Evolutionary conservation across 768 basidiomycete species (phyloP).

Genomic region (Infundibulicybe gibba): DNA sequence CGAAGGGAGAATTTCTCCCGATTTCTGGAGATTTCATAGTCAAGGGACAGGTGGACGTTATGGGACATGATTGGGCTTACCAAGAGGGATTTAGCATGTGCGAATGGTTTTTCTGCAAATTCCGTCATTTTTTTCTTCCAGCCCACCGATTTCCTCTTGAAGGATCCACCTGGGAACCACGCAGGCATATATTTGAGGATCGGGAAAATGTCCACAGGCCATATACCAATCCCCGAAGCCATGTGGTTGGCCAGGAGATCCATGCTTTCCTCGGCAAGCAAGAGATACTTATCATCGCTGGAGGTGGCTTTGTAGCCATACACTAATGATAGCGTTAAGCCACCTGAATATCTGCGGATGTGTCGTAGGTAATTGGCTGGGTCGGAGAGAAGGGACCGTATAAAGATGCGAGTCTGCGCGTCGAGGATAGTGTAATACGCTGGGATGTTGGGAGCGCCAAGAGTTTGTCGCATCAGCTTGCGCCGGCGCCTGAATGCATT

Average conservation of each 20-base stretch:
- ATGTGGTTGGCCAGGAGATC: slow-evolving; percentile 19
- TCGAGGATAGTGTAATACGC: slow-evolving; percentile 5
- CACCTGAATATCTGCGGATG: slow-evolving; percentile 22
- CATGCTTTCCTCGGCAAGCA: slow-evolving; percentile 21
- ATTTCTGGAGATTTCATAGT: background rate
- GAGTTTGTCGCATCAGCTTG: slow-evolving; percentile 6
- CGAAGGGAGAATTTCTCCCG: slow-evolving; percentile 1
- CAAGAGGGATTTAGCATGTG: slow-evolving; percentile 1
- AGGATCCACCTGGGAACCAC: slow-evolving; percentile 27
- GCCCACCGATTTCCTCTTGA: slow-evolving; percentile 8
- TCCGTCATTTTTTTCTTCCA: slow-evolving; percentile 9
- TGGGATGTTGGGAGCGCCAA: slow-evolving; percentile 5
- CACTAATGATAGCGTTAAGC: slow-evolving; percentile 35
- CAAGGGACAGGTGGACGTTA: background rate
- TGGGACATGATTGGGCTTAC: slow-evolving; percentile 2
- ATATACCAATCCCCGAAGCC: slow-evolving; percentile 24
- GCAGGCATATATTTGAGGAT: slow-evolving; percentile 19
- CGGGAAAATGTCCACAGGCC: slow-evolving; percentile 32
- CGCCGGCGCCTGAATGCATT: slow-evolving; percentile 7
- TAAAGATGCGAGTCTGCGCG: slow-evolving; percentile 6
- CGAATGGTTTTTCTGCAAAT: slow-evolving; percentile 9
- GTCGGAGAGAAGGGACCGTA: slow-evolving; percentile 1
- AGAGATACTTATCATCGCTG: slow-evolving; percentile 19
- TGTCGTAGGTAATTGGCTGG: slow-evolving; percentile 6
- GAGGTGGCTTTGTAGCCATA: slow-evolving; percentile 40